These are phyloP conservation scores for Eucalyptus lansdowneana DNA, from an alignment of 345 rosid species.

Conservation along the genomic window DNA sequence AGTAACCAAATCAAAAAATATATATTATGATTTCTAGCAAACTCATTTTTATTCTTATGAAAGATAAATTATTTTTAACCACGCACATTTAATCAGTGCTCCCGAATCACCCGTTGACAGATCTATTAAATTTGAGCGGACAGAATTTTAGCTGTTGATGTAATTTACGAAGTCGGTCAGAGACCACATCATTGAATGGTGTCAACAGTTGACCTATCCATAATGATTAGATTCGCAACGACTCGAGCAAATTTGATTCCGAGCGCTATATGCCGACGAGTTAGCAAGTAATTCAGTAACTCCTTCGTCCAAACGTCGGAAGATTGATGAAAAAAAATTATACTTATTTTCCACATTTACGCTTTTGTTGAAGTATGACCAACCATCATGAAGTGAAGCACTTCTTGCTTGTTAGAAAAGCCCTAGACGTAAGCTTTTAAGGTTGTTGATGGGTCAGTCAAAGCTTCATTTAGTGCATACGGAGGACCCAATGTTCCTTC, in stretches of 20 bases:
- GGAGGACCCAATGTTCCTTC: background rate
- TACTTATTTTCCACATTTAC: background rate
- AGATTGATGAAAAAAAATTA: background rate
- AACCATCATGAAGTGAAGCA: background rate
- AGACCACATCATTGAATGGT: no score
- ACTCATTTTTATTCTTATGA: background rate
- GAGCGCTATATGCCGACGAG: background rate
- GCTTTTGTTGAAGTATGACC: background rate
- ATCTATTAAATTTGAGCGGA: no score
- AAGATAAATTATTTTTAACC: background rate
- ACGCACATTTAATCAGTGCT: background rate
- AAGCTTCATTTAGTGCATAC: no score
- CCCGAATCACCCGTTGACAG: no score
- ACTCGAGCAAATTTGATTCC: no score
- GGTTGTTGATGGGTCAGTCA: background rate
- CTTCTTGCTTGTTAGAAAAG: background rate
- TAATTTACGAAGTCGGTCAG: no score
- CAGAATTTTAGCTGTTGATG: no score
- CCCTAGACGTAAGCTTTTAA: background rate
- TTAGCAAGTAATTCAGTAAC: background rate
- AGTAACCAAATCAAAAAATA: background rate
- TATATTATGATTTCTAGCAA: background rate
- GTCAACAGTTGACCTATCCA: no score
- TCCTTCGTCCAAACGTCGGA: background rate
- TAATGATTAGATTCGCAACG: no score